phyloP scores from a whole-genome alignment of 495 filamentous ascomycete genomes.

The Penicillium ochrochloron region DNA sequence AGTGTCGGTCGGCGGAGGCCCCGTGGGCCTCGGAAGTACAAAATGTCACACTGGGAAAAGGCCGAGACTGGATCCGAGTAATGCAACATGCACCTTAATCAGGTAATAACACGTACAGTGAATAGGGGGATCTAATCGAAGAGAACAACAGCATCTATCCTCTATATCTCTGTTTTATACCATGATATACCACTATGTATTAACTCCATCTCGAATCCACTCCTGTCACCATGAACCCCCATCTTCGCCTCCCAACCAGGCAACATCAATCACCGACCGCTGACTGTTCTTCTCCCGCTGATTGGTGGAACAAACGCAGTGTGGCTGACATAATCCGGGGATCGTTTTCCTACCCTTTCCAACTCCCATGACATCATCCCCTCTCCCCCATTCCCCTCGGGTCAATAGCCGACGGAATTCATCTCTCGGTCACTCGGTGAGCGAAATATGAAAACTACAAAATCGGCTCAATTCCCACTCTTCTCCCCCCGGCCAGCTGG shows the following conservation, averaged over 20 bases:
- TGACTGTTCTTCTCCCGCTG: slow-evolving; percentile 12
- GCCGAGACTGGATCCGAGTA: neutral
- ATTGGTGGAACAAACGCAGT: slow-evolving; percentile 24
- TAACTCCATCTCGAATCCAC: neutral
- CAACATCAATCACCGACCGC: slow-evolving; percentile 27
- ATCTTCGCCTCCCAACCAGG: neutral
- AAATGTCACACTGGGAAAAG: neutral
- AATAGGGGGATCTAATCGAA: neutral
- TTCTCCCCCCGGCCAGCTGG: neutral
- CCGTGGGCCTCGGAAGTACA: slow-evolving; percentile 12
- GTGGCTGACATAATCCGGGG: slow-evolving; percentile 24
- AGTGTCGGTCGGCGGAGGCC: neutral
- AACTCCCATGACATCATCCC: slow-evolving; percentile 26
- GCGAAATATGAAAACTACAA: slow-evolving; percentile 6
- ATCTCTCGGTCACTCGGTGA: neutral
- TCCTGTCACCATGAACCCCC: neutral
- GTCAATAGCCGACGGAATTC: slow-evolving; percentile 35
- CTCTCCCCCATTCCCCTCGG: neutral
- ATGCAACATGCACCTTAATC: neutral
- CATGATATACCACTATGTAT: neutral
- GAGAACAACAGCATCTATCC: neutral
- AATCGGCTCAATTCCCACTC: neutral
- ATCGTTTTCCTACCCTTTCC: slow-evolving; percentile 16
- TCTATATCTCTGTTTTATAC: neutral
- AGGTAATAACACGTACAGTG: neutral